Percentiles rank a stretch among this genome's conserved stretches.
phyloP scores from a whole-genome alignment of 1,139 yeast genomes.

The Taiozyma onychis region DNA sequence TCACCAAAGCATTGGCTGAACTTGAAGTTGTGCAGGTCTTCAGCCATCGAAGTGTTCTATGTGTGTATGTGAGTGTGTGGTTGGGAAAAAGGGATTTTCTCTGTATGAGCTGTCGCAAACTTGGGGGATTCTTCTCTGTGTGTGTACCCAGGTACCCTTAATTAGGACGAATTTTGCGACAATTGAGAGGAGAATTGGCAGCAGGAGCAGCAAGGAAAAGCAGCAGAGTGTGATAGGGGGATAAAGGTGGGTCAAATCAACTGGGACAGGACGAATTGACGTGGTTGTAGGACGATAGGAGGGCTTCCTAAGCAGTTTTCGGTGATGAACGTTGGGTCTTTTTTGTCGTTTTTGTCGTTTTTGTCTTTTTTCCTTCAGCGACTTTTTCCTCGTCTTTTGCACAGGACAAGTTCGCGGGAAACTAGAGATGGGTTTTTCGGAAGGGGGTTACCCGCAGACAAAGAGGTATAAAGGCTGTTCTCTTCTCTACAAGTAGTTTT shows the following conservation, averaged over 20 bases:
- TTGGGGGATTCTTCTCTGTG: neutral
- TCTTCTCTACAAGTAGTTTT: neutral
- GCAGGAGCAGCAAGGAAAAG: neutral
- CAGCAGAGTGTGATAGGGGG: neutral
- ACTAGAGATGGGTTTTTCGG: too few relatives aligned
- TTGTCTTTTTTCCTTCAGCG: neutral
- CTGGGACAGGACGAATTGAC: neutral
- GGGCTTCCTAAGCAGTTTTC: neutral
- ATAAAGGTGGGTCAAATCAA: neutral
- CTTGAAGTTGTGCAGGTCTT: conserved; percentile 33
- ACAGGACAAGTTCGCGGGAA: neutral
- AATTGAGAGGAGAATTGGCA: neutral
- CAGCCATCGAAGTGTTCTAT: conserved; percentile 10
- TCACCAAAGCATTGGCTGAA: conserved; percentile 96
- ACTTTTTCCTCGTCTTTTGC: neutral
- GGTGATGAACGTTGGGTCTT: neutral
- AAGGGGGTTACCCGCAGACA: neutral
- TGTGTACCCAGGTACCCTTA: neutral
- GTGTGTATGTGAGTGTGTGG: neutral
- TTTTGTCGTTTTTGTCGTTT: neutral
- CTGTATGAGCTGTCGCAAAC: neutral
- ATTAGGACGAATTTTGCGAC: neutral
- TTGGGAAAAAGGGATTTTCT: neutral
- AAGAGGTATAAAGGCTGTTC: neutral
- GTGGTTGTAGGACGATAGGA: neutral